Conservation (phyloP, 2,329 filamentous ascomycete genomes). For the Trichoderma guizhouense region DNA sequence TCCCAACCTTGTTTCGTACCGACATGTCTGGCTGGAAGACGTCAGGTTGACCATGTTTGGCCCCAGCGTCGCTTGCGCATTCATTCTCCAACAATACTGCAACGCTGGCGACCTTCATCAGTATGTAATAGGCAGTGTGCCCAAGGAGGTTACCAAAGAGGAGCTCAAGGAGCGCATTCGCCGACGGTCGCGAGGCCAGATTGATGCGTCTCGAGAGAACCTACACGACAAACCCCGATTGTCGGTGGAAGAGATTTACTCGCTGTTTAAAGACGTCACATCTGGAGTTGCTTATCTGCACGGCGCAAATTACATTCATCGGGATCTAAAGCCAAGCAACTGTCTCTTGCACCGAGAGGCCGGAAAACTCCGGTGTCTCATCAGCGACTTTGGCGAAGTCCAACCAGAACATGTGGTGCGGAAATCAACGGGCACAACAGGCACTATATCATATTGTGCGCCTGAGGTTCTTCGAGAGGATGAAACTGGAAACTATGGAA, state of each 20-base stretch:
- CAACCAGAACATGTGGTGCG: conserved; percentile 77
- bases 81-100: conserved; percentile 97
- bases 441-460: conserved; percentile 95
- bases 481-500: conserved; percentile 70
- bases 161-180: conserved; percentile 85
- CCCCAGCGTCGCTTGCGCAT: conserved; percentile 88
- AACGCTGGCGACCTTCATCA: conserved; percentile 87
- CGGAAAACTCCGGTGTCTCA: conserved; percentile 71
- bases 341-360: conserved; percentile 81
- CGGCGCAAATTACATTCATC: conserved; percentile 87
- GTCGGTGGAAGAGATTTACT: conserved; percentile 90
- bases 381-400: conserved; percentile 97
- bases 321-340: conserved; percentile 94
- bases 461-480: conserved; percentile 81
- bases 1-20: conserved; percentile 92
- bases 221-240: conserved; percentile 41
- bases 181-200: conserved; percentile 73
- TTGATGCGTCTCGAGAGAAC: conserved; percentile 58
- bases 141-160: conserved; percentile 68
- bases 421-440: conserved; percentile 89
- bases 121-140: conserved; percentile 70
- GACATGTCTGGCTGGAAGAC: conserved; percentile 96
- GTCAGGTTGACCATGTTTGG: conserved; percentile 80
- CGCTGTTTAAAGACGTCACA: conserved; percentile 92
- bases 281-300: conserved; percentile 89